Base-by-base conservation (phyloP, 345 rosid species). In the Turnera subulata region DNA sequence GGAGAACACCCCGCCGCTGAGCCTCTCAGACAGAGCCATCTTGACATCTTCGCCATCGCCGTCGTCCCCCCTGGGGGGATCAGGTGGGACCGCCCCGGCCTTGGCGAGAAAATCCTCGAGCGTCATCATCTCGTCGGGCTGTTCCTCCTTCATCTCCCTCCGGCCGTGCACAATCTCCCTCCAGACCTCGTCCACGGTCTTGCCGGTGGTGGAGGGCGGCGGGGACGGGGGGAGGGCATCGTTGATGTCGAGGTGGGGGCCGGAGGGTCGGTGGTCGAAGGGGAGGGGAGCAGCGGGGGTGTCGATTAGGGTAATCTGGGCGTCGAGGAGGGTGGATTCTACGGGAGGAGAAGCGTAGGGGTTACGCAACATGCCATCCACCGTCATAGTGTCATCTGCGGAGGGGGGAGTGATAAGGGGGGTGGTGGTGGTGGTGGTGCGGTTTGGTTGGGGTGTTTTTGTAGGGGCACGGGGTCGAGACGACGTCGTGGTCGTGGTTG, bases 81-180 rank as follows among this genome's bases (percentile, higher is more conserved):
- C 80, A 38, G 72, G 73, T 56, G 5, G 5, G 21, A 79, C 76
- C 6, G 82, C 95, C 0, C 80, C 85, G 4, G 87, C 88, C 79
- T 71, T 82, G 1, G 80, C 92, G 62, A 93, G 74, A 57, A 93
- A 93, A 66, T 93, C 96, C 69, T 93, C 99, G 54, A 93, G 76
- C 54, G 99, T 93, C 81, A 86, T 86, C 88, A 89, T 70, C 61
- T 84, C 89, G 25, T 84, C 90, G 7, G 82, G 68, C 66, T 92
- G 96, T 2, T 42, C 45, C 45, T 82, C 85, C 73, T 93, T 93
- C 86, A 78, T 50, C 61, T 73, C 82, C 63, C 65, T 81, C 49
- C 68, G 78, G 63, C 81, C 86, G 33, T 79, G 82, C 14, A 86
- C 84, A 50, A 93, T 86, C 76, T 86, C 99, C 57, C 79, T 76